Evolutionary conservation across 1,139 yeast species (phyloP).

Genomic region (Eremothecium cymbalariae): DNA sequence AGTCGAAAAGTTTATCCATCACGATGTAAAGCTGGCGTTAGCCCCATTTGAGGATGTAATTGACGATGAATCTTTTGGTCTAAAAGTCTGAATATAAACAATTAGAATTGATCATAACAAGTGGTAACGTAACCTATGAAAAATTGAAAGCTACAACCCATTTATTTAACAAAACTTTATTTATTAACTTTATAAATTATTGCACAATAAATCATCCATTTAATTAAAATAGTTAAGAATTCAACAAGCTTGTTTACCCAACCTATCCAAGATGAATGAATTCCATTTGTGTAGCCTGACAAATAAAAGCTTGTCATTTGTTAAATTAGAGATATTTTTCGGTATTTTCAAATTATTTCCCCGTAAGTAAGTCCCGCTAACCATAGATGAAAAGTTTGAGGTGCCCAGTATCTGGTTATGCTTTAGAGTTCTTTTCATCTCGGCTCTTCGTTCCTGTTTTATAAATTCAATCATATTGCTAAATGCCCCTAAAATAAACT

Average conservation of each 20-base stretch:
- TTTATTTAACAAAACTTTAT: conserved; percentile 1
- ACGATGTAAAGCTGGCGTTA: conserved; percentile 78
- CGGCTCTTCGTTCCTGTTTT: conserved; percentile 37
- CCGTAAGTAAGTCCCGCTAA: conserved; percentile 35
- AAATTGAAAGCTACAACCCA: not conserved
- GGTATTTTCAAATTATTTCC: conserved; percentile 46
- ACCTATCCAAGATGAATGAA: conserved; percentile 37
- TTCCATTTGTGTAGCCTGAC: conserved; percentile 63
- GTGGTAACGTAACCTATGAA: too few relatives aligned
- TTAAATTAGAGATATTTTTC: conserved; percentile 48
- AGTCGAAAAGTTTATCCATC: conserved; percentile 82
- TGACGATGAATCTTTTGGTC: conserved; percentile 54
- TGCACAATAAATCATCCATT: not conserved
- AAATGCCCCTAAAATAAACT: conserved; percentile 44
- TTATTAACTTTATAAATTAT: conserved; percentile 2
- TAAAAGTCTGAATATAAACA: conserved; percentile 41
- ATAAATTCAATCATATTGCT: conserved; percentile 44
- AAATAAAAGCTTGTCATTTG: conserved; percentile 53
- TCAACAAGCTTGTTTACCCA: conserved; percentile 5
- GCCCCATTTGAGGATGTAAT: conserved; percentile 56
- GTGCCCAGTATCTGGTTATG: conserved; percentile 17
- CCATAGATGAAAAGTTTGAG: conserved; percentile 38
- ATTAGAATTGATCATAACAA: too few relatives aligned
- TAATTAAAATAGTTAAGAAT: not conserved
- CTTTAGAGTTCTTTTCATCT: conserved; percentile 25